A percentile compares a stretch with the other conserved stretches of the same genome.
Evolutionary conservation across 2,329 filamentous ascomycete genomes (phyloP).

Genomic region (Fonsecaea nubica): DNA sequence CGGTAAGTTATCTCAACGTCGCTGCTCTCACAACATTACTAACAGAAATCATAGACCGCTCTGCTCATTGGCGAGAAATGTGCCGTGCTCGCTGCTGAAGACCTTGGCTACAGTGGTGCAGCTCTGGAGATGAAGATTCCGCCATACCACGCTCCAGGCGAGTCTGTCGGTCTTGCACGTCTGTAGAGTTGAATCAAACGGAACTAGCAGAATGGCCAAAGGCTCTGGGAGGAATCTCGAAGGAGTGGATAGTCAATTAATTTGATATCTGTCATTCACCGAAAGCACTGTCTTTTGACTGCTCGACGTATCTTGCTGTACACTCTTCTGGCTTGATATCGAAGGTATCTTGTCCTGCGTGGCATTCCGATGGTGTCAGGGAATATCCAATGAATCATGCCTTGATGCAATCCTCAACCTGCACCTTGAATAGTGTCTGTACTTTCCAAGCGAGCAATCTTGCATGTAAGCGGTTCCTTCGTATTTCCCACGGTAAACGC

Average conservation of each 20-base stretch:
- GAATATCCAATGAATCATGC: background rate
- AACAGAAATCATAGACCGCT: constrained; percentile 59
- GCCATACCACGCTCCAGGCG: constrained; percentile 58
- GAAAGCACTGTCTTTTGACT: background rate
- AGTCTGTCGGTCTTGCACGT: constrained; percentile 44
- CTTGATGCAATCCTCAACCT: background rate
- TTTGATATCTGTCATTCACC: background rate
- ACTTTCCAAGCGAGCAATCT: background rate
- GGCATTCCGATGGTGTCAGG: background rate
- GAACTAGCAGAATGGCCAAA: constrained; percentile 4
- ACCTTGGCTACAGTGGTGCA: constrained; percentile 74
- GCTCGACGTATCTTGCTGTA: background rate
- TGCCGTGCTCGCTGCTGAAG: constrained; percentile 72
- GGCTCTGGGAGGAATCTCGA: background rate
- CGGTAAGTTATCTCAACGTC: constrained; percentile 41
- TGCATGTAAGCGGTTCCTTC: background rate
- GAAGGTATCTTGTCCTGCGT: background rate
- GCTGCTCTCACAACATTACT: constrained; percentile 50
- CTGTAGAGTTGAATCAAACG: constrained; percentile 36
- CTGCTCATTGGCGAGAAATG: constrained; percentile 79
- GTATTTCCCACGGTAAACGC: background rate
- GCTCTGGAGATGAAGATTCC: constrained; percentile 80
- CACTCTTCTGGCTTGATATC: background rate
- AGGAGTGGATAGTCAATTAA: background rate
- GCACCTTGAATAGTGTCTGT: background rate